A percentile compares a stretch with the other conserved stretches of the same genome.
Conservation (phyloP, 2,329 filamentous ascomycete species). For the Lasiodiplodia theobromae region DNA sequence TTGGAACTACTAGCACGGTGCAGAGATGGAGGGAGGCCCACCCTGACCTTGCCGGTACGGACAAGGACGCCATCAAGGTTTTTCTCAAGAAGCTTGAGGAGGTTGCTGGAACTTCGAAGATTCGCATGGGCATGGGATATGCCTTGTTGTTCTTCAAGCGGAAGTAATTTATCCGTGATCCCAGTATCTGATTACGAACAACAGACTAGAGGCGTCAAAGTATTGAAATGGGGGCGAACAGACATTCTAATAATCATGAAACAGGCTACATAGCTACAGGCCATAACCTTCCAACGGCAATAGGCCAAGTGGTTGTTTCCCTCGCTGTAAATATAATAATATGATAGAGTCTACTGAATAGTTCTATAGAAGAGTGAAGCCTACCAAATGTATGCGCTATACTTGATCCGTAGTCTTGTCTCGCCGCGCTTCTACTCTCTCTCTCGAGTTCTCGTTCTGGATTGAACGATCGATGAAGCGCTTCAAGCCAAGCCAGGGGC, state of each 20-base stretch:
- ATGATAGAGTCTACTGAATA: neutral
- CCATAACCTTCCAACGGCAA: too few species aligned
- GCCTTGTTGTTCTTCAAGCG: constrained; percentile 19
- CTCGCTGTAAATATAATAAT: neutral
- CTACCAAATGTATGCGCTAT: neutral
- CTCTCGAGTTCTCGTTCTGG: neutral
- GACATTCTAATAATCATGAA: too few species aligned
- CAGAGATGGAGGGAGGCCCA: constrained; percentile 57
- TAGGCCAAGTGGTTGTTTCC: too few species aligned
- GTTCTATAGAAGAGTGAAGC: too few species aligned
- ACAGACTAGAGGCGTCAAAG: too few species aligned
- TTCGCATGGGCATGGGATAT: neutral
- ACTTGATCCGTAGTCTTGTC: neutral
- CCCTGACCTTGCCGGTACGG: constrained; percentile 50
- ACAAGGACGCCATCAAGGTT: constrained; percentile 48
- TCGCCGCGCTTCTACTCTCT: neutral
- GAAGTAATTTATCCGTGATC: neutral
- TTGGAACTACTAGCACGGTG: constrained; percentile 51
- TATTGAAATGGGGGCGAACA: too few species aligned
- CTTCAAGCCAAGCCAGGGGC: constrained; percentile 63
- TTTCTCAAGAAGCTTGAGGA: constrained; percentile 38
- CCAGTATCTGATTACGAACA: too few species aligned
- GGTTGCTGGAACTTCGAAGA: neutral
- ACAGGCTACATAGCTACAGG: too few species aligned
- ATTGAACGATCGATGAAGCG: neutral